Base-by-base conservation (phyloP, 148 eudicot genomes). In the Cornus kousa region DNA sequence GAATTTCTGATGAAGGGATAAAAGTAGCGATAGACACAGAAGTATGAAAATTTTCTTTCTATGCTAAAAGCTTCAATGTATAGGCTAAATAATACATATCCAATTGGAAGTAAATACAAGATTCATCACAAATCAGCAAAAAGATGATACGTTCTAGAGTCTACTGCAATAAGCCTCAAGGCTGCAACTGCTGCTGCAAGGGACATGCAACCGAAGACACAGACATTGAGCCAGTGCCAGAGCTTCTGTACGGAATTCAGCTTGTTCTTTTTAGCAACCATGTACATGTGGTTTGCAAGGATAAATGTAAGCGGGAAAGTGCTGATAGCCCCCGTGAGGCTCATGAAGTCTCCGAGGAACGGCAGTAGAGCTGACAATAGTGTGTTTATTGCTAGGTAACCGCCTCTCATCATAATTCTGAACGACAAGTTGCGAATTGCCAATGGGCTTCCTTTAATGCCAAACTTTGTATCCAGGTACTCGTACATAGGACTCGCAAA, bases 401-500 rank as follows among this genome's bases (percentile, higher is more conserved):
- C 94, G 28, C 99, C 99, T 78, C 98, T 91, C 72, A 94, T 85
- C 48, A 80, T 57, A 2, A 91, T 60, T 50, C 99, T 79, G 79
- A 86, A 89, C 0, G 89, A 82, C 80, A 94, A 72, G 87, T 92
- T 91, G 22, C 81, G 82, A 2, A 83, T 31, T 16, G 87, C 78
- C 70, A 87, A 77, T 71, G 99, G 83, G 64, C 87, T 89, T 80
- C 99, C 98, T 83, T 87, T 88, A 65, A 94, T 86, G 22, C 88
- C 88, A 53, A 77, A 90, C 71, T 86, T 94, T 5, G 99, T 97
- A 79, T 97, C 99, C 81, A 97, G 39, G 82, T 85, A 94, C 90
- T 97, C 99, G 60, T 97, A 94, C 90, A 90, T 91, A n/a, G 99
- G 99, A 76, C 97, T 92, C 2, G 99, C 99, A 79, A 97, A 97